Base-by-base conservation (phyloP, 208 protist species). In the Trypanosoma avium region DNA sequence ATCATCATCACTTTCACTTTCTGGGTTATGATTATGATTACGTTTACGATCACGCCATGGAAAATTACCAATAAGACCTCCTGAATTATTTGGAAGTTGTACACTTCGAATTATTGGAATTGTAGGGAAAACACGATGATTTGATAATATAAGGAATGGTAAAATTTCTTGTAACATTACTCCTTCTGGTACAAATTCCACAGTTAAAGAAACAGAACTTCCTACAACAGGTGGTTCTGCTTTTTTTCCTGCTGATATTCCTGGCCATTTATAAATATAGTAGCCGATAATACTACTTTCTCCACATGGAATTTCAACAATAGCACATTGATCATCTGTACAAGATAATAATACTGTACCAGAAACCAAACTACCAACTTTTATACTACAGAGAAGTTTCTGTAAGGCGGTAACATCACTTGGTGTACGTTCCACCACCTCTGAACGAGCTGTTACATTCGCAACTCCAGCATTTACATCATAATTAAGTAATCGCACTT, bases 401-500 rank as follows among this genome's bases (percentile, higher is more conserved):
- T 70, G 73, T 0, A 67, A 42, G 1, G 74, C 82, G 1, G 59
- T 40, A 40, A 82, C 64, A 64, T 92, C 84, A 24, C 72, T 26
- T 24, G 89, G 89, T 17, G 89, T 90, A 48, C 81, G 72, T 47
- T 85, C 80, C 32, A 95, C 82, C 17, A 90, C 83, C 26, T 78
- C 77, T 22, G 52, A 21, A 40, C 81, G 69, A 24, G 82, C 77
- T 26, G 89, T 92, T 35, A 90, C 85, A 61, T 90, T 85, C 7
- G 86, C 79, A 15, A 95, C 84, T 55, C 81, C 62, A 0, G 72
- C 48, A 8, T 73, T 61, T 35, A 88, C 79, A 50, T 95, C 89
- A 70, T 90, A 92, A 76, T 91, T 87, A 15, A 95, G 67, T 49
- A 95, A 29, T 2, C 89, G 89, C 54, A 95, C 89, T 75, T 92